A percentile compares a stretch with the other conserved stretches of the same genome.
Conservation (phyloP, 257 asterid species). For the Solanum raphanifolium region DNA sequence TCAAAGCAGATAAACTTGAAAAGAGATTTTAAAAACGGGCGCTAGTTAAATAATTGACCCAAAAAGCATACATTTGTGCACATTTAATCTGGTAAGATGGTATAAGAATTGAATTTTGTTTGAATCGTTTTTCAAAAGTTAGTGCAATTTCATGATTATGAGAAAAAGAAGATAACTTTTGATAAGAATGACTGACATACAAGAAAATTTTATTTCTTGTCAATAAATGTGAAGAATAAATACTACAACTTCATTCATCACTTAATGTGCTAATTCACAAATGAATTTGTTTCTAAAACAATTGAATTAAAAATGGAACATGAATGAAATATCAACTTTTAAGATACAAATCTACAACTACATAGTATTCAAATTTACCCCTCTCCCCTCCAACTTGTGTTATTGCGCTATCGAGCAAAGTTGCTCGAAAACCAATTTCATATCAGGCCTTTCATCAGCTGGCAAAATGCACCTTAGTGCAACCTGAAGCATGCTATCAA, state of each 20-base stretch:
- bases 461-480: constrained; percentile 71
- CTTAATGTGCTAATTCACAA: neutral
- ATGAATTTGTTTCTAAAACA: constrained; percentile 1
- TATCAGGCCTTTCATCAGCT: constrained; percentile 74
- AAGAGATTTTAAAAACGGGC: no score
- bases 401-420: constrained; percentile 29
- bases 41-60: no score
- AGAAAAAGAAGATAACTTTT: neutral
- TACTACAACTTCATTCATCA: neutral
- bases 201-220: neutral
- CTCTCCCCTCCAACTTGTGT: neutral
- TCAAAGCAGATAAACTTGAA: no score
- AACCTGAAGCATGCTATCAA: constrained; percentile 42
- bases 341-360: neutral
- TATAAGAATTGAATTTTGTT: no score
- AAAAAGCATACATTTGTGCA: no score
- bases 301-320: neutral
- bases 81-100: no score
- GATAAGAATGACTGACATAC: neutral
- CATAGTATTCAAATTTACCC: neutral
- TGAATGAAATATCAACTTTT: constrained; percentile 2
- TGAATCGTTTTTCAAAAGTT: no score
- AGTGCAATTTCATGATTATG: neutral
- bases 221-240: neutral
- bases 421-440: constrained; percentile 57